Evolutionary conservation across 1,284 basidiomycete species (phyloP), one percentile per base, ranked within the genome.

Genomic region (Marasmius tenuissimus): DNA sequence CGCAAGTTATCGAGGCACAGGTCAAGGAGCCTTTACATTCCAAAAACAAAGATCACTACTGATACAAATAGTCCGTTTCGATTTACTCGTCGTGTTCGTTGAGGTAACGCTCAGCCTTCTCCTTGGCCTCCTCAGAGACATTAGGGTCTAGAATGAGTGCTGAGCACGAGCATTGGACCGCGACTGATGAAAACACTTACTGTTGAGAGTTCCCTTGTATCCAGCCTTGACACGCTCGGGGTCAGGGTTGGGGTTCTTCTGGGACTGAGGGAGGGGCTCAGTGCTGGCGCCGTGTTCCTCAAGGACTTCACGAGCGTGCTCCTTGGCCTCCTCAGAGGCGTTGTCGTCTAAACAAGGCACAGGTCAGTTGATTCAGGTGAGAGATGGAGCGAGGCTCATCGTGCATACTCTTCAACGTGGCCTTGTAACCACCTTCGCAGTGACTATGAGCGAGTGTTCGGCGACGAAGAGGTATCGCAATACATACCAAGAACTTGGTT

Each of bases 251-350:
- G 39, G 22, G 34, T 48, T 57, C 39, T 55, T 60, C 51, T 37
- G 51, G 16, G 59, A 60, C 52, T 55, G 59, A 55, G 59, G 51
- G 14, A 60, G 42, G 12, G 59, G 59, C 40, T 60, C 51, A 20
- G 38, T 39, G 34, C 59, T 40, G 6, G 47, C 59, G 35, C 47
- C 45, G 53, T 56, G 33, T 34, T 55, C 38, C n/a, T 40, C 38
- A 4, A 60, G 47, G 10, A 38, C 33, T n/a, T 54, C 37, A 22
- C 27, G 27, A 9, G 34, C 33, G 34, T 54, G 52, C 16, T 54
- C 7, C 34, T 38, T 52, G 50, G 50, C 50, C 7, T 27, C 50
- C 11, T 52, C 50, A 35, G 50, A 52, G 34, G 22, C 33, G 27
- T 49, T 49, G 10, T 49, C 48, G 48, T 49, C 48, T 49, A 6